Evolutionary conservation across 176 grass and related monocot genomes (phyloP).

Genomic region (Phyllostachys edulis): DNA sequence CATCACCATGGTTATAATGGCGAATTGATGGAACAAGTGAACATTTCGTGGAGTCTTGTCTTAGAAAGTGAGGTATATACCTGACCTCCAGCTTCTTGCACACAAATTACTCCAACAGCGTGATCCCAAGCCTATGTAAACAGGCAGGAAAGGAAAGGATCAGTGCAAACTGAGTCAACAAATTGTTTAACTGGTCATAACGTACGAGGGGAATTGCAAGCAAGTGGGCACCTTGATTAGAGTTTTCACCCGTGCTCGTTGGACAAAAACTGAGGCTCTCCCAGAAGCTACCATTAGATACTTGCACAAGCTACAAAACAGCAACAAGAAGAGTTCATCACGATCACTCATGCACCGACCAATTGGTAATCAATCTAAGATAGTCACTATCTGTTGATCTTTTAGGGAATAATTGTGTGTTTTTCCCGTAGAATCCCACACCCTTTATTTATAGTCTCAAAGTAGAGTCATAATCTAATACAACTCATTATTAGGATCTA

Average conservation of each 20-base stretch:
- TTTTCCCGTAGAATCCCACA: too few relatives aligned
- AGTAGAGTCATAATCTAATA: too few relatives aligned
- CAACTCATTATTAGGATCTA: too few relatives aligned
- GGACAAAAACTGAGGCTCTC: conserved; percentile 78
- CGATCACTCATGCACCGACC: not conserved
- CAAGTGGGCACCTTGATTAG: conserved; percentile 76
- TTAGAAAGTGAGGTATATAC: conserved; percentile 36
- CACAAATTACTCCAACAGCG: conserved; percentile 81
- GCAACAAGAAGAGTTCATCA: conserved; percentile 27
- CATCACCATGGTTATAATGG: not conserved
- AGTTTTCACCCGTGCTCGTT: conserved; percentile 54
- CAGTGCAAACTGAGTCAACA: conserved; percentile 16
- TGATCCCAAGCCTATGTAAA: conserved; percentile 81
- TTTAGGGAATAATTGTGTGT: too few relatives aligned
- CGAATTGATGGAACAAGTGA: not conserved
- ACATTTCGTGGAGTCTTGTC: not conserved
- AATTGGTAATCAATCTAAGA: conserved; percentile 14
- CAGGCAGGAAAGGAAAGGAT: conserved; percentile 20
- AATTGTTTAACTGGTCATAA: conserved; percentile 21
- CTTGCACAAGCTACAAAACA: conserved; percentile 80
- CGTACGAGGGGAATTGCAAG: conserved; percentile 27
- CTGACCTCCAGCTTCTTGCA: conserved; percentile 83
- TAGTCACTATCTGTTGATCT: not conserved
- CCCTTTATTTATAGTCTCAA: too few relatives aligned
- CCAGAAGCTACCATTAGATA: conserved; percentile 87